Conservation (phyloP, 2,329 filamentous ascomycete species). For the Aureobasidium sp. region DNA sequence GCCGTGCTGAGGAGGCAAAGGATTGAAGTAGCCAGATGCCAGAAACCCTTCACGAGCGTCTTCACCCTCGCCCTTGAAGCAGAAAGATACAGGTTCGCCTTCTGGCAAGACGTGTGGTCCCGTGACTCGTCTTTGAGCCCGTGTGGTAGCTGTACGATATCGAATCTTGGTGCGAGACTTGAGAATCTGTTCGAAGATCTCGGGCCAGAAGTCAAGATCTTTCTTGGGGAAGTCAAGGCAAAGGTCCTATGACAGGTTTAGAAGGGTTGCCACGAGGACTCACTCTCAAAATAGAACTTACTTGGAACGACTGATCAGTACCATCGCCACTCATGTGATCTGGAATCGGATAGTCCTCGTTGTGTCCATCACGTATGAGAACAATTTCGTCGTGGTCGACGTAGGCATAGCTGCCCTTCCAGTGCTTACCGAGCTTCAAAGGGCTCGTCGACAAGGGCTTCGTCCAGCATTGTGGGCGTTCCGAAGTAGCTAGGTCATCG, state of each 20-base stretch:
- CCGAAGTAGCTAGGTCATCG: background rate
- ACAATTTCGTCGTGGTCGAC: slow-evolving; percentile 28
- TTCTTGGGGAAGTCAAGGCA: slow-evolving; percentile 27
- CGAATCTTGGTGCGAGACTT: slow-evolving; percentile 27
- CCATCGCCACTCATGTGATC: slow-evolving; percentile 31
- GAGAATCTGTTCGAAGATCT: slow-evolving; percentile 35
- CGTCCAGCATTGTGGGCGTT: slow-evolving; percentile 28
- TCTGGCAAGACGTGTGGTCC: background rate
- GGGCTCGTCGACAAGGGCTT: slow-evolving; percentile 30
- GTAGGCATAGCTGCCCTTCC: slow-evolving; percentile 47
- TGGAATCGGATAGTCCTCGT: slow-evolving; percentile 18
- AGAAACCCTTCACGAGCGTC: slow-evolving; percentile 30
- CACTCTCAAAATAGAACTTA: slow-evolving; percentile 17
- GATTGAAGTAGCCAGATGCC: slow-evolving; percentile 43
- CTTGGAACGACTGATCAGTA: slow-evolving; percentile 26
- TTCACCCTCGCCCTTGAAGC: slow-evolving; percentile 34
- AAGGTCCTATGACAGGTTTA: slow-evolving; percentile 24
- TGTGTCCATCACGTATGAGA: slow-evolving; percentile 21
- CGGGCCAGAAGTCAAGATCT: slow-evolving; percentile 30
- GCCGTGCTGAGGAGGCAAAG: slow-evolving; percentile 41
- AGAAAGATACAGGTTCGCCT: slow-evolving; percentile 22
- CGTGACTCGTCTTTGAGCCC: slow-evolving; percentile 24
- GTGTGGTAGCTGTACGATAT: slow-evolving; percentile 22
- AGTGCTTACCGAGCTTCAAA: slow-evolving; percentile 35
- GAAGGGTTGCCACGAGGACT: background rate